phyloP scores from a whole-genome alignment of 2,329 filamentous ascomycete genomes.

The Chaetomium strumarium region DNA sequence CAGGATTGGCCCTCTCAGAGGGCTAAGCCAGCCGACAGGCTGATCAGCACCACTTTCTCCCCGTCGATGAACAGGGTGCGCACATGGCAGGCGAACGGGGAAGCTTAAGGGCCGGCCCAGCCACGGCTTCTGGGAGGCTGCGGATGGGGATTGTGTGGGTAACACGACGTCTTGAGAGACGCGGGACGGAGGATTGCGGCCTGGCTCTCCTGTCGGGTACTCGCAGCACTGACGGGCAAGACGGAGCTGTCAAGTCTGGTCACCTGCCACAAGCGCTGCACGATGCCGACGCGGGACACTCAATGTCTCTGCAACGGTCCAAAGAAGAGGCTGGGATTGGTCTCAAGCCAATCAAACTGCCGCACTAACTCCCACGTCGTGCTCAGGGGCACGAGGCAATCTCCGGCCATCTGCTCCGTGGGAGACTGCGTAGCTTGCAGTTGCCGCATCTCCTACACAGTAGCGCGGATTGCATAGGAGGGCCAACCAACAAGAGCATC shows the following conservation, averaged over 20 bases:
- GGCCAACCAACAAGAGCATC: no score
- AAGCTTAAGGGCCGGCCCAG: no score
- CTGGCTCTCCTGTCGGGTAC: not conserved
- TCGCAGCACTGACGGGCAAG: constrained; percentile 1
- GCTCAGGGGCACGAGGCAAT: constrained; percentile 2
- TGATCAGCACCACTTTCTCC: no score
- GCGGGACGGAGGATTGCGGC: not conserved
- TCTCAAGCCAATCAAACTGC: constrained; percentile 1
- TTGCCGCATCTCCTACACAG: not conserved
- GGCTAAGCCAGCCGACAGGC: not conserved
- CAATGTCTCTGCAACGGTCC: not conserved
- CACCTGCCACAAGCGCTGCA: not conserved
- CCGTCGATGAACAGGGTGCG: no score
- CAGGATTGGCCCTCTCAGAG: not conserved
- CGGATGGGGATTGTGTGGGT: no score
- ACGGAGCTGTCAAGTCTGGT: constrained; percentile 9
- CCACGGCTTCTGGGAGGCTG: no score
- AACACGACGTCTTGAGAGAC: not conserved
- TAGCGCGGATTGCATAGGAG: not conserved
- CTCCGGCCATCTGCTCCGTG: not conserved
- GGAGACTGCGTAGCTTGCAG: not conserved
- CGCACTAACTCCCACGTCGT: not conserved
- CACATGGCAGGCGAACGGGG: no score
- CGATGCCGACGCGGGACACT: not conserved
- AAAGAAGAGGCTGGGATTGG: not conserved